phyloP scores from a whole-genome alignment of 2,329 filamentous ascomycete species.

The Juglanconis sp. region DNA sequence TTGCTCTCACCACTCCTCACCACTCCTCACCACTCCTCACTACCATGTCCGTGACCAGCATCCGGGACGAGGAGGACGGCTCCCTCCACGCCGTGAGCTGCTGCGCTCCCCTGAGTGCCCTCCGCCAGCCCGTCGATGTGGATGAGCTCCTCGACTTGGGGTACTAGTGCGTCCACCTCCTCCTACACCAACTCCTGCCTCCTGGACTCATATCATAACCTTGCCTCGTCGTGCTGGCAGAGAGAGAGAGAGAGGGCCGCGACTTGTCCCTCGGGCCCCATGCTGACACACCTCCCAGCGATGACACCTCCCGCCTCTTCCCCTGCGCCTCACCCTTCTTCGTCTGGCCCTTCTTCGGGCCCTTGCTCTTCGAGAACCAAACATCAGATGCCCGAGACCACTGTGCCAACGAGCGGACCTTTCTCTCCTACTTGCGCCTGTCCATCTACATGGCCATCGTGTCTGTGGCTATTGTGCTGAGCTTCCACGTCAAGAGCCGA shows the following conservation, averaged over 20 bases:
- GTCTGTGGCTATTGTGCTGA: conserved; percentile 83
- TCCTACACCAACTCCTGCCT: neutral
- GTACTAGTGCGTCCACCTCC: conserved; percentile 6
- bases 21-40: neutral
- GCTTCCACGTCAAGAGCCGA: conserved; percentile 80
- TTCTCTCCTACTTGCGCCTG: conserved; percentile 87
- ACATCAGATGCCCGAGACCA: conserved; percentile 74
- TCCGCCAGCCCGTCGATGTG: conserved; percentile 44
- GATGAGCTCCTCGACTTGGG: conserved; percentile 26
- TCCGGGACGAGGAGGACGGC: conserved; percentile 35
- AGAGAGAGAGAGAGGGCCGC: conserved; percentile 1
- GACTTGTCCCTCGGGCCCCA: conserved; percentile 27
- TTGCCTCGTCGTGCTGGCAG: neutral
- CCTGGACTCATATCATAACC: neutral
- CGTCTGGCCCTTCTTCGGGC: conserved; percentile 60
- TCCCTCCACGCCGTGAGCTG: conserved; percentile 27
- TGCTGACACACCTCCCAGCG: neutral
- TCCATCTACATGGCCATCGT: conserved; percentile 90
- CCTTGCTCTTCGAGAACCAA: conserved; percentile 71
- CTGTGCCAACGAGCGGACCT: conserved; percentile 77
- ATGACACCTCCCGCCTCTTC: neutral
- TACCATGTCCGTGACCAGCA: conserved; percentile 8
- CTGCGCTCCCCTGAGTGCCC: conserved; percentile 36
- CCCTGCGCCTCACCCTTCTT: conserved; percentile 43
- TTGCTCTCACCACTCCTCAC: neutral